Conservation (phyloP, 129 eudicot genomes). For the Oenanthe sinensis region DNA sequence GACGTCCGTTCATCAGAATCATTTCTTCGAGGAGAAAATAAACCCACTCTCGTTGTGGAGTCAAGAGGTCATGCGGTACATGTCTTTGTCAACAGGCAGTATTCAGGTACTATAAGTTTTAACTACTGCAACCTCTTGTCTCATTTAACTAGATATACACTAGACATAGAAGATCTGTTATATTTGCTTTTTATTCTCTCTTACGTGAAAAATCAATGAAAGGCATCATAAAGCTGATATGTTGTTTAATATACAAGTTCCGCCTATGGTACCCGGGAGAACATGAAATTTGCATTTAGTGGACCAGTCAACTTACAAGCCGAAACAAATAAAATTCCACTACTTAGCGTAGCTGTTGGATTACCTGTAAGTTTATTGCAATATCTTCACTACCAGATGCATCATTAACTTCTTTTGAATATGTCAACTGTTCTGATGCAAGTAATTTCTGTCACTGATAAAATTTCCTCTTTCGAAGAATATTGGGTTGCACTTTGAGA, state of each 20-base stretch:
- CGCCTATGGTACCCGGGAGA: conserved; percentile 56
- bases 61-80: conserved; percentile 88
- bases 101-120: conserved; percentile 40
- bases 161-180: neutral
- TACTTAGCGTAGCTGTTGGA: conserved; percentile 83
- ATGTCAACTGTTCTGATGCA: neutral
- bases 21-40: conserved; percentile 49
- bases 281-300: conserved; percentile 35
- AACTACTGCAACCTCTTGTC: neutral
- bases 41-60: conserved; percentile 49
- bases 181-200: neutral
- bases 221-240: conserved; percentile 12
- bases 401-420: neutral
- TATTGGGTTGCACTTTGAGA: conserved; percentile 68
- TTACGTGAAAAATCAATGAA: neutral
- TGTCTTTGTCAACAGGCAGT: conserved; percentile 54
- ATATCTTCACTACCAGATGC: neutral
- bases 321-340: conserved; percentile 57
- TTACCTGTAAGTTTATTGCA: conserved; percentile 52
- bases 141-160: neutral
- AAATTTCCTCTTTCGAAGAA: conserved; percentile 36
- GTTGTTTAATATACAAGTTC: conserved; percentile 45
- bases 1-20: conserved; percentile 48
- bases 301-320: conserved; percentile 47
- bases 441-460: neutral